Evolutionary conservation across 2,329 filamentous ascomycete species (phyloP), one percentile per base, ranked within the genome.

Genomic region (Scedosporium apiospermum): DNA sequence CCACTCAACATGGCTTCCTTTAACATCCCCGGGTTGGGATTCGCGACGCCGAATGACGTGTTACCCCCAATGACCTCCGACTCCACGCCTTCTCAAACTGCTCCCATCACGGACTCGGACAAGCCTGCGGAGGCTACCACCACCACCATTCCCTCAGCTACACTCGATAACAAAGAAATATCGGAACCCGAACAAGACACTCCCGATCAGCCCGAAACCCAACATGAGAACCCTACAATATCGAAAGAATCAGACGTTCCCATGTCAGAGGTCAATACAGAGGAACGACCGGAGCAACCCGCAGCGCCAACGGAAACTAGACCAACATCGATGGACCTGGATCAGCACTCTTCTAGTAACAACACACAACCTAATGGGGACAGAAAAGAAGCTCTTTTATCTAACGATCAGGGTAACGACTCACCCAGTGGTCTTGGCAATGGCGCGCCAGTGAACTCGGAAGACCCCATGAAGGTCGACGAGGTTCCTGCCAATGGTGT

Each of bases 11-110:
- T 78, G 76, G 73, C 76, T 27, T 74, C 74, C 62, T 78, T 78
- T 41, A 74, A 77, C 63, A 78, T 78, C 41, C 76, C 76, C 34
- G 76, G 76, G 61, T 68, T 78, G 16, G 76, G 76, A 10, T 74
- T 77, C 64, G 76, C 76, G 59, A 76, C 75, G 65, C 75, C 75
- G 4, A 77, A 78, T 62, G 76, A 78, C 61, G 71, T 68, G 2
- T 67, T 78, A 2, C 76, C 76, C 1, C 76, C 76, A 12, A 68
- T 77, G 0, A 70, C 73, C 2, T 42, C 71, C 21, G 74, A 76
- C 1, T 16, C 46, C 14, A 23, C 51, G 2, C 44, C 44, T 12
- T 38, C 72, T 12, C 63, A 69, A 34, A 66, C 65, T n/a, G 70
- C 71, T 6, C 71, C 73, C 1, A 67, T 72, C 1, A 72, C 67